Conservation (phyloP, 495 filamentous ascomycete genomes). For the Tuber indicum region DNA sequence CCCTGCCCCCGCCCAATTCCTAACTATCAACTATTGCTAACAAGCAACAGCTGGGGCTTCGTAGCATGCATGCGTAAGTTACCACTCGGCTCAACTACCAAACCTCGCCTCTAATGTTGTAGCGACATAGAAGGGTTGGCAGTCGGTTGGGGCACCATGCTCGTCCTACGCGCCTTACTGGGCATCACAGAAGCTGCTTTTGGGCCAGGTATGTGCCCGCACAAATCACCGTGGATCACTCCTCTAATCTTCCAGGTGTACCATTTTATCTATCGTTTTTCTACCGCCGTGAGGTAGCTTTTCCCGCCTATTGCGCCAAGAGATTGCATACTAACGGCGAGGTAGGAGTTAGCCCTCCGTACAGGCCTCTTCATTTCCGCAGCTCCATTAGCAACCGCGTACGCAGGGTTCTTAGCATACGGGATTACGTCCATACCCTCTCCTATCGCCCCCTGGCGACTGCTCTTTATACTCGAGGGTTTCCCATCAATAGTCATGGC, state of each 20-base stretch:
- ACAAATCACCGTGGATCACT: constrained; percentile 12
- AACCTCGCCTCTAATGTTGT: constrained; percentile 52
- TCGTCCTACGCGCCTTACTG: constrained; percentile 62
- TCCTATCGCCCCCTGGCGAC: constrained; percentile 64
- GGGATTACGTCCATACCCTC: constrained; percentile 69
- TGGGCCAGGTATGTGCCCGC: constrained; percentile 48
- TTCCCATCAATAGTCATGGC: constrained; percentile 64
- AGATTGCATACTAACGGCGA: constrained; percentile 4
- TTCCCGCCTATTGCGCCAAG: background rate
- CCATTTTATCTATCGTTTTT: constrained; percentile 77
- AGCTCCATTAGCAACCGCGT: constrained; percentile 73
- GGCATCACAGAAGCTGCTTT: constrained; percentile 63
- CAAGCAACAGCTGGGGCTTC: constrained; percentile 38
- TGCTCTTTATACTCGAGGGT: constrained; percentile 80
- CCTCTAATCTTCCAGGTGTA: constrained; percentile 45
- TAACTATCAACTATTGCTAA: background rate
- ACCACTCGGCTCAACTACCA: constrained; percentile 23
- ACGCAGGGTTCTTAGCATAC: constrained; percentile 76
- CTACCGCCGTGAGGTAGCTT: constrained; percentile 57
- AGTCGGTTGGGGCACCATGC: constrained; percentile 57
- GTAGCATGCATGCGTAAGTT: constrained; percentile 46
- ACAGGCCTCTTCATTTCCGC: constrained; percentile 70
- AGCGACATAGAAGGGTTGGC: constrained; percentile 51
- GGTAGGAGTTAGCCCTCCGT: constrained; percentile 64
- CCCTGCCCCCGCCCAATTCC: constrained; percentile 18